Conservation (phyloP, 352 stramenopile species). For the Blastocystis sp. region DNA sequence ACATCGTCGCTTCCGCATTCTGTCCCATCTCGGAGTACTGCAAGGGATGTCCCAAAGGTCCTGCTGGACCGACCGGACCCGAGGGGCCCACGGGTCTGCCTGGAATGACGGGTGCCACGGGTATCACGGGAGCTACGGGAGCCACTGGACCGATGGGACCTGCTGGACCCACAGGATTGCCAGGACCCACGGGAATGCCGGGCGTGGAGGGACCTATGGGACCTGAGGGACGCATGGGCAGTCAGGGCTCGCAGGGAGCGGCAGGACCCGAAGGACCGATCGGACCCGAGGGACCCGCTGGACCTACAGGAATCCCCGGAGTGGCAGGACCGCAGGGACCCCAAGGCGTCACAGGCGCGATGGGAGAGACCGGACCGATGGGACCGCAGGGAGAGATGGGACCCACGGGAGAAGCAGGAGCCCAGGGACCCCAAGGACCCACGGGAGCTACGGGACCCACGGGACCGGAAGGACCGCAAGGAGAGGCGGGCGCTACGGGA, state of each 20-base stretch:
- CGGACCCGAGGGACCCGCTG: neutral
- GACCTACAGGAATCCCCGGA: constrained; percentile 4
- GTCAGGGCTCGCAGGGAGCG: neutral
- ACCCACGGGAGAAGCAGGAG: constrained; percentile 24
- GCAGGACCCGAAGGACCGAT: neutral
- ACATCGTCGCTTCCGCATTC: constrained; percentile 40
- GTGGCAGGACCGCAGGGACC: neutral
- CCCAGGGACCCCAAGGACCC: constrained; percentile 6
- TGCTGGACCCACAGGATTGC: constrained; percentile 13
- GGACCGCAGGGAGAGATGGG: neutral
- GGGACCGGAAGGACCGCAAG: neutral
- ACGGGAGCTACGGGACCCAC: neutral
- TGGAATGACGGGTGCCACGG: neutral
- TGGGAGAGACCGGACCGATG: neutral
- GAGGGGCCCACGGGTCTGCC: neutral
- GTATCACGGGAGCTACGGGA: constrained; percentile 13
- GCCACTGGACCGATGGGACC: constrained; percentile 13
- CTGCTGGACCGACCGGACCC: constrained; percentile 1
- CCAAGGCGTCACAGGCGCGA: neutral
- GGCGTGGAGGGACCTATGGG: constrained; percentile 6
- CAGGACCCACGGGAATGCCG: constrained; percentile 41
- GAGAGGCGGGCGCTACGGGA: constrained; percentile 18
- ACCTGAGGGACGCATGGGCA: neutral
- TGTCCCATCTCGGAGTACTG: constrained; percentile 11
- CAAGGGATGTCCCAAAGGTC: constrained; percentile 7